These are phyloP conservation scores for Triticum turgidum DNA, from an alignment of 176 grass and related monocot genomes.

Conservation along the genomic window DNA sequence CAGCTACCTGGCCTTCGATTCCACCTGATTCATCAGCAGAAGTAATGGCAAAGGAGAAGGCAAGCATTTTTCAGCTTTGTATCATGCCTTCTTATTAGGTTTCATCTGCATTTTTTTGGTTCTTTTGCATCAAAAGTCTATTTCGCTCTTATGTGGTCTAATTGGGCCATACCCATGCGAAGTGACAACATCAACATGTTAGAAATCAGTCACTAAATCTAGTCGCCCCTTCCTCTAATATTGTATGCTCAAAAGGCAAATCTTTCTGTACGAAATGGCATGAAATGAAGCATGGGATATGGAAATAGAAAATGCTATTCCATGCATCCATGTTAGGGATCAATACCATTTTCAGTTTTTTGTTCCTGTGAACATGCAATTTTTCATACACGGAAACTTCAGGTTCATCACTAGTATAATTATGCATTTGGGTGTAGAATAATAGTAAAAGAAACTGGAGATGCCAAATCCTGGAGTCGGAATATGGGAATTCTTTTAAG, in stretches of 20 bases:
- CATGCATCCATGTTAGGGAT: background rate
- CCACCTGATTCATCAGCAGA: constrained; percentile 76
- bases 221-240: background rate
- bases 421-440: background rate
- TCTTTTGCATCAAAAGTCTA: constrained; percentile 24
- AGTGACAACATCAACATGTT: constrained; percentile 14
- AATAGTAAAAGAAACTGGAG: background rate
- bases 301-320: constrained; percentile 1
- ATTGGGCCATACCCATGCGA: constrained; percentile 16
- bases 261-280: background rate
- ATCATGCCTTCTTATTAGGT: constrained; percentile 35
- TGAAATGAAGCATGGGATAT: constrained; percentile 7
- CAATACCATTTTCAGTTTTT: background rate
- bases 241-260: constrained; percentile 8
- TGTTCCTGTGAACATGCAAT: background rate
- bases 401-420: constrained; percentile 10
- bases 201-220: constrained; percentile 6
- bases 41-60: constrained; percentile 96
- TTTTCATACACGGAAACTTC: constrained; percentile 1
- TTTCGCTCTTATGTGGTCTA: constrained; percentile 10
- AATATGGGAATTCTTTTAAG: background rate
- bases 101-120: constrained; percentile 31
- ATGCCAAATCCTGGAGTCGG: background rate
- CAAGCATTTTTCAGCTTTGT: constrained; percentile 42
- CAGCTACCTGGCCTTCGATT: constrained; percentile 89